Percentiles rank a stretch among this genome's conserved stretches.
Conservation (phyloP, 208 protist genomes). For the Trypanosomatidae sp. region DNA sequence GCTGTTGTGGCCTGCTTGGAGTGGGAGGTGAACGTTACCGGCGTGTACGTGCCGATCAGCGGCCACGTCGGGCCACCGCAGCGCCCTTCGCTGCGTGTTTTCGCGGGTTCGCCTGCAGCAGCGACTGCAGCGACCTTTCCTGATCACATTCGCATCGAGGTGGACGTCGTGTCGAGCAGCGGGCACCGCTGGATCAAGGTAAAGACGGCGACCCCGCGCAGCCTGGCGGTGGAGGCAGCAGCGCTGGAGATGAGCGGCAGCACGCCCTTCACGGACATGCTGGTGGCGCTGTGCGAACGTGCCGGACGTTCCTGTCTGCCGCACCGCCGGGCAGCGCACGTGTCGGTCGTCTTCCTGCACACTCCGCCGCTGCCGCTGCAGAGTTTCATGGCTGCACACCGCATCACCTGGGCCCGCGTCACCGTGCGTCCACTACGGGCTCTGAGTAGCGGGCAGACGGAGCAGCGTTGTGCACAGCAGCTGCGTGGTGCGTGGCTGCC, state of each 20-base stretch:
- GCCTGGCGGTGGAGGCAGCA: slow-evolving; percentile 24
- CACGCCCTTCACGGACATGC: slow-evolving; percentile 28
- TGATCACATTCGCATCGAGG: slow-evolving; percentile 24
- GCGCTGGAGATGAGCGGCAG: slow-evolving; percentile 18
- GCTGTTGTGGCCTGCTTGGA: slow-evolving; percentile 35
- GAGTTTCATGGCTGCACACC: slow-evolving; percentile 1
- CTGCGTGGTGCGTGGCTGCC: no score
- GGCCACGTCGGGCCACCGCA: background rate
- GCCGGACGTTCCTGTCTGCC: slow-evolving; percentile 23
- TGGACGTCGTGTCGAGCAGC: slow-evolving; percentile 55
- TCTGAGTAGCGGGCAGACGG: no score
- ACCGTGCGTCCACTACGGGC: no score
- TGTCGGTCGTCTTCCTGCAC: slow-evolving; percentile 33
- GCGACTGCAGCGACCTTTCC: background rate
- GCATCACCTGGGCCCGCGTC: slow-evolving; percentile 14
- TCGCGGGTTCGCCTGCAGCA: background rate
- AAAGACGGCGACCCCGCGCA: slow-evolving; percentile 31
- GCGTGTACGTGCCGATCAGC: slow-evolving; percentile 35
- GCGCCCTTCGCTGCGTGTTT: background rate
- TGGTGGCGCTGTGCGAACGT: slow-evolving; percentile 20
- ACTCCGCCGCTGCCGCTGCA: slow-evolving; percentile 18
- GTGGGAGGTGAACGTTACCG: slow-evolving; percentile 32
- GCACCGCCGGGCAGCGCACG: slow-evolving; percentile 24
- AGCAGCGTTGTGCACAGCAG: no score
- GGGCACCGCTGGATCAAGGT: slow-evolving; percentile 73